Percentiles rank a stretch among this genome's conserved stretches.
These are phyloP conservation scores for Neurospora cerealis DNA, from an alignment of 495 filamentous ascomycete species.

Conservation along the genomic window DNA sequence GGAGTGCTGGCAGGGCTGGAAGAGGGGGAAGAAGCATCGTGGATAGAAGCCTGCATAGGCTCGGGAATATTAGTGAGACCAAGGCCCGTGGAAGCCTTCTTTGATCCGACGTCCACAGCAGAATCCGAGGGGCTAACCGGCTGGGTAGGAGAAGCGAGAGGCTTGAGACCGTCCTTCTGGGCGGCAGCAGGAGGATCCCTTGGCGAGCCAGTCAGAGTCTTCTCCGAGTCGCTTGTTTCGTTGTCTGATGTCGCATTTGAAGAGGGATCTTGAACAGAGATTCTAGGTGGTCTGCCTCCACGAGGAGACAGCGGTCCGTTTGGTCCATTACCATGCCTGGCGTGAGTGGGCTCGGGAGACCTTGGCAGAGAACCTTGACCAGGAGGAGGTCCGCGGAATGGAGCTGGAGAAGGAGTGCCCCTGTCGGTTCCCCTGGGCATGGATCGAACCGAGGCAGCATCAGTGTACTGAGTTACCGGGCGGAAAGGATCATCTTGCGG, in stretches of 20 bases:
- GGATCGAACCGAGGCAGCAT: slow-evolving; percentile 50
- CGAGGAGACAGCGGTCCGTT: neutral
- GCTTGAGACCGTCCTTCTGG: slow-evolving; percentile 14
- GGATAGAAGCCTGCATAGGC: slow-evolving; percentile 12
- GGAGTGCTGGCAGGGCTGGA: slow-evolving; percentile 6
- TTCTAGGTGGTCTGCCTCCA: neutral
- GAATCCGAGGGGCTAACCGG: slow-evolving; percentile 16
- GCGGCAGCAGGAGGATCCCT: slow-evolving; percentile 25
- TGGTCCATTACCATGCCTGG: neutral
- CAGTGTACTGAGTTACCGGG: slow-evolving; percentile 53
- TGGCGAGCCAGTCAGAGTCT: neutral
- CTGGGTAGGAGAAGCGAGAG: slow-evolving; percentile 12
- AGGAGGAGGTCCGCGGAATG: neutral
- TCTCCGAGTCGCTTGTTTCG: neutral
- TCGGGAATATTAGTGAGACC: slow-evolving; percentile 11
- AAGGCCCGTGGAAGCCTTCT: slow-evolving; percentile 9
- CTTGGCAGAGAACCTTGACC: neutral
- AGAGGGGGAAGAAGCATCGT: slow-evolving; percentile 8
- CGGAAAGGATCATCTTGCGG: slow-evolving; percentile 77
- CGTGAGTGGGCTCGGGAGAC: neutral
- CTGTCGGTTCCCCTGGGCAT: slow-evolving; percentile 42
- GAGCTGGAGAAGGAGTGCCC: slow-evolving; percentile 12
- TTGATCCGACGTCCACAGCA: slow-evolving; percentile 13
- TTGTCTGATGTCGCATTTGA: neutral
- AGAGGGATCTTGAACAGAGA: neutral